phyloP scores from a whole-genome alignment of 768 basidiomycete genomes.

The Amanita muscaria region DNA sequence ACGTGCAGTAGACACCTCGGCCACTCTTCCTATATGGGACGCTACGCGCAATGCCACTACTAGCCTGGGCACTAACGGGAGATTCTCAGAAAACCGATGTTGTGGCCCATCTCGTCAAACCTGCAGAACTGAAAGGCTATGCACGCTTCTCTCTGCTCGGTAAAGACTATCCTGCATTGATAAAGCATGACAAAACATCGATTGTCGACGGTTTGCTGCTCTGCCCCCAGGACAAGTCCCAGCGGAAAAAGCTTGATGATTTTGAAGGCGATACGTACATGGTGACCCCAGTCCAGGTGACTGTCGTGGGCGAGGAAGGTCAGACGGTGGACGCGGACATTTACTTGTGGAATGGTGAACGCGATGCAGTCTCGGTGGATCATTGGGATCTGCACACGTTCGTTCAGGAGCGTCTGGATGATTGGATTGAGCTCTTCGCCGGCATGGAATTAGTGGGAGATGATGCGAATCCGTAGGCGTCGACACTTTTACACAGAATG shows the following conservation, averaged over 20 bases:
- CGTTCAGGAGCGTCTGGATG: slow-evolving; percentile 3
- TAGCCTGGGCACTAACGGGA: slow-evolving; percentile 15
- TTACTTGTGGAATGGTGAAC: slow-evolving; percentile 2
- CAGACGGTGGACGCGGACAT: not conserved
- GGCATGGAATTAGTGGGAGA: slow-evolving; percentile 3
- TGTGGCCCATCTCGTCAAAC: slow-evolving; percentile 10
- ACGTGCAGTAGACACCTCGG: no score
- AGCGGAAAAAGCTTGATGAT: slow-evolving; percentile 17
- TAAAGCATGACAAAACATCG: slow-evolving; percentile 6
- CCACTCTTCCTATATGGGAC: slow-evolving; percentile 13
- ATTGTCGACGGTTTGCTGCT: slow-evolving; percentile 16
- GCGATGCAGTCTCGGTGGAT: not conserved
- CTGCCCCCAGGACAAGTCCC: slow-evolving; percentile 14
- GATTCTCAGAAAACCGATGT: slow-evolving; percentile 13
- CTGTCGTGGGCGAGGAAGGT: not conserved
- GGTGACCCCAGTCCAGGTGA: not conserved
- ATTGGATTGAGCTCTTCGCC: slow-evolving; percentile 2
- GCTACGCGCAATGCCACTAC: slow-evolving; percentile 15
- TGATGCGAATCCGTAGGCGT: not conserved
- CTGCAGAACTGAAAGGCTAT: slow-evolving; percentile 5
- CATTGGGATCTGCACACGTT: slow-evolving; percentile 1
- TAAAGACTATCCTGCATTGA: slow-evolving; percentile 12
- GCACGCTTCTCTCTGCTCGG: slow-evolving; percentile 10
- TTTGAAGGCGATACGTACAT: slow-evolving; percentile 17
- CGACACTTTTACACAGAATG: no score